These are phyloP conservation scores for Meyerozyma carpophila DNA, from an alignment of 1,139 yeast genomes.

Conservation along the genomic window DNA sequence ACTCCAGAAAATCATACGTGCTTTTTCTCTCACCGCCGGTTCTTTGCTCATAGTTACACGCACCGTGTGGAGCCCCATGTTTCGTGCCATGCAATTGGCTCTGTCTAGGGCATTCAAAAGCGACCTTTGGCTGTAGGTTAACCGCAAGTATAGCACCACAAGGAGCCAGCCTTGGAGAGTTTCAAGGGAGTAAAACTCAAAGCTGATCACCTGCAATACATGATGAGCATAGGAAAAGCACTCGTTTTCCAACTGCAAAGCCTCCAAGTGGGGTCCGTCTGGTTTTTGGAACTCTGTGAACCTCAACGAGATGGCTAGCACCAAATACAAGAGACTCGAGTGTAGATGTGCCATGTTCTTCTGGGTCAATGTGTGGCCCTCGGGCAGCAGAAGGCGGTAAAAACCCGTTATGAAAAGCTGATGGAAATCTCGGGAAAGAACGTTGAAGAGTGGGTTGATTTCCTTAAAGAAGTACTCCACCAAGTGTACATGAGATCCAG, in stretches of 20 bases:
- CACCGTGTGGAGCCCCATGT: slow-evolving; percentile 47
- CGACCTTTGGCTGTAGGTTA: slow-evolving; percentile 54
- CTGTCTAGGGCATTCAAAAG: slow-evolving; percentile 48
- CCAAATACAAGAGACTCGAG: slow-evolving; percentile 46
- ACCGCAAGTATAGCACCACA: slow-evolving; percentile 48
- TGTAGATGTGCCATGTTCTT: slow-evolving; percentile 25
- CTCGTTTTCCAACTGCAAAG: slow-evolving; percentile 40
- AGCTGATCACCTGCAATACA: slow-evolving; percentile 44
- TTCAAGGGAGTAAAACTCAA: slow-evolving; percentile 67
- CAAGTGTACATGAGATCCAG: slow-evolving; percentile 11
- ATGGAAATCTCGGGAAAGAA: slow-evolving; percentile 27
- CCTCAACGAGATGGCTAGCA: slow-evolving; percentile 49
- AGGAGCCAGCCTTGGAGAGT: slow-evolving; percentile 60
- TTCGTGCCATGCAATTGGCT: slow-evolving; percentile 49
- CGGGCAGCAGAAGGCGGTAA: slow-evolving; percentile 1
- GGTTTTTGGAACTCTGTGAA: slow-evolving; percentile 44
- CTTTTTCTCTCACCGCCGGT: slow-evolving; percentile 41
- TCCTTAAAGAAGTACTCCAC: slow-evolving; percentile 43
- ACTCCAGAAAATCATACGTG: slow-evolving; percentile 53
- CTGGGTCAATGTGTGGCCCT: slow-evolving; percentile 7
- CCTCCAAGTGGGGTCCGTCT: slow-evolving; percentile 24
- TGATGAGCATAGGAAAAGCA: slow-evolving; percentile 47
- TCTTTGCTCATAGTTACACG: slow-evolving; percentile 12
- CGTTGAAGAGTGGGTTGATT: slow-evolving; percentile 51
- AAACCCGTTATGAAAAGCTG: not conserved